Evolutionary conservation across 345 rosid species (phyloP).

Genomic region (Sisymbrium altissimum): DNA sequence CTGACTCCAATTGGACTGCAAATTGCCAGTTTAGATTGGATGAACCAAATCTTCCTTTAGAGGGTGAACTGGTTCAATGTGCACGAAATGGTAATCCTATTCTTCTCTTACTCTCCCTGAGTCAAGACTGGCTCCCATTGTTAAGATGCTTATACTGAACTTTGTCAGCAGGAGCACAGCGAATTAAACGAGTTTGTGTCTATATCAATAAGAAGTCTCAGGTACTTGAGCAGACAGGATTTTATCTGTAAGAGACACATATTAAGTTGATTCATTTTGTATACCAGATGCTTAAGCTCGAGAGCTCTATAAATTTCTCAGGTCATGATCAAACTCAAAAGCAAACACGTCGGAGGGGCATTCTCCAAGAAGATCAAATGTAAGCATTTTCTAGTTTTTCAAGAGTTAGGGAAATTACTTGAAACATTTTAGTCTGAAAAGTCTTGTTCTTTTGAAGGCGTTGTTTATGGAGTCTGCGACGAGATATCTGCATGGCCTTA

Average conservation of each 20-base stretch:
- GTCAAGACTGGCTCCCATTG: neutral
- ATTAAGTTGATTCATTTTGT: neutral
- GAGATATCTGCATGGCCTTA: conserved; percentile 87
- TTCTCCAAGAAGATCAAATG: conserved; percentile 38
- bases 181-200: conserved; percentile 30
- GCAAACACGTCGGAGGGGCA: conserved; percentile 40
- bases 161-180: conserved; percentile 29
- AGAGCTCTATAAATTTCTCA: conserved; percentile 12
- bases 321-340: conserved; percentile 40
- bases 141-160: conserved; percentile 16
- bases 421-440: conserved; percentile 6
- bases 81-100: conserved; percentile 32
- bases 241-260: neutral
- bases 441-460: conserved; percentile 38
- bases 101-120: conserved; percentile 6
- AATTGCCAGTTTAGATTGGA: conserved; percentile 32
- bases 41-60: conserved; percentile 31
- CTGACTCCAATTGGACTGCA: conserved; percentile 45
- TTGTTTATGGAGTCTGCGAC: conserved; percentile 78
- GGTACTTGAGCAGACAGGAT: conserved; percentile 21
- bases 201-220: conserved; percentile 38
- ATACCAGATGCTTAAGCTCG: neutral
- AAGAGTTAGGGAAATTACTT: conserved; percentile 1
- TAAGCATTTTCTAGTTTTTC: conserved; percentile 6
- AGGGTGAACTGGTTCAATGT: conserved; percentile 35